Base-by-base conservation (phyloP, 148 eudicot genomes). In the Cornus controversa region DNA sequence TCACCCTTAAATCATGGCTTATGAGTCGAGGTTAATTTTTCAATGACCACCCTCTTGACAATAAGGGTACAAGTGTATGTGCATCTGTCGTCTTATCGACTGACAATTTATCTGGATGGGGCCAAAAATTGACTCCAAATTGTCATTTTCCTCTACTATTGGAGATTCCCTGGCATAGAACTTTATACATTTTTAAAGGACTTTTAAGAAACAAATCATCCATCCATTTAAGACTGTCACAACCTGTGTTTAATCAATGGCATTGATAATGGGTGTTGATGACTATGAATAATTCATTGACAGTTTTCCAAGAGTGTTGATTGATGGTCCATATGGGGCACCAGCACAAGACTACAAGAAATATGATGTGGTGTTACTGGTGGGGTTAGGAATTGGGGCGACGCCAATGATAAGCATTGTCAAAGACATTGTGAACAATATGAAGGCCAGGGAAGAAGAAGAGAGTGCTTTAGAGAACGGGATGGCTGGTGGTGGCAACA, bases 261-360 rank as follows among this genome's bases (percentile, higher is more conserved):
- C 13, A 50, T 11, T 50, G 57, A 15, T 45, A 16, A 50, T 50
- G 57, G 57, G 20, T 50, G 18, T 9, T 40, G 60, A 54, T 45
- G 26, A 37, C 16, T 2, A 23, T 9, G 20, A 31, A 20, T 24
- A 2, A 37, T 65, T 24, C 22, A 0, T 8, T 54, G 47, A 62
- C 81, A 87, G 90, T 53, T 82, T 87, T 47, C 90, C 90, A 8
- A 80, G 73, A 73, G 87, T 87, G 37, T 69, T 87, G 76, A 85
- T 87, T n/a, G 88, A 85, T 24, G 90, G 90, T 24, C 90, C 90
- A 31, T 87, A 87, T 2, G 90, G 90, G 8, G 90, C 90, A 71
- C 90, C 90, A 60, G 87, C 90, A 23, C 90, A 87, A 40, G 88
- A 87, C 82, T 87, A 85, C 86, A 87, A 87, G 64, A 77, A 83